Evolutionary conservation across 2,329 filamentous ascomycete genomes (phyloP).

Genomic region (Sporothrix mexicana): DNA sequence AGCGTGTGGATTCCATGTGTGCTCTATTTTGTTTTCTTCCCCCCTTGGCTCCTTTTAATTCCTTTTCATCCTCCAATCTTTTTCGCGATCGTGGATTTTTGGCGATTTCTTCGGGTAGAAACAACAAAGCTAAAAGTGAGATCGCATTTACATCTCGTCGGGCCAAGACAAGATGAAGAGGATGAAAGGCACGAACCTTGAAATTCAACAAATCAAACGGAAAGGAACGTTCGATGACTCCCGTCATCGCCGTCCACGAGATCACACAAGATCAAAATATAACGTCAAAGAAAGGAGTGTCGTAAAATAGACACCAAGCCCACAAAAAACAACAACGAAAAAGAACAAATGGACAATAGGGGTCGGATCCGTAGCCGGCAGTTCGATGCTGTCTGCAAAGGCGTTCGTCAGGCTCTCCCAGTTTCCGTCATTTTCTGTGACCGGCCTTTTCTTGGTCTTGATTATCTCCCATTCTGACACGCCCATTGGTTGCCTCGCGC

Average conservation of each 20-base stretch:
- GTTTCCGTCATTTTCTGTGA: too few relatives aligned
- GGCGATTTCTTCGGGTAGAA: not conserved
- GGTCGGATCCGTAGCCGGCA: not conserved
- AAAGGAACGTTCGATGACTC: not conserved
- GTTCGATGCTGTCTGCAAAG: not conserved
- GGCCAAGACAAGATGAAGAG: not conserved
- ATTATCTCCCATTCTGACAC: not conserved
- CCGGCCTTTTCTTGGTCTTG: not conserved
- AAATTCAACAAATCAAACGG: slow-evolving; percentile 13
- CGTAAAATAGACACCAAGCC: not conserved
- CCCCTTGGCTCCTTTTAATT: not conserved
- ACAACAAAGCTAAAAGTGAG: not conserved
- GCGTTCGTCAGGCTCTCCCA: not conserved
- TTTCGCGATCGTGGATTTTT: not conserved
- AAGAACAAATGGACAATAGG: not conserved
- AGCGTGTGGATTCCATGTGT: not conserved
- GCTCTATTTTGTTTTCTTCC: not conserved
- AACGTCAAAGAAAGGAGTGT: not conserved
- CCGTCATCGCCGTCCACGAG: not conserved
- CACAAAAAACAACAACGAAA: too few relatives aligned
- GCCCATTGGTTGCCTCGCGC: not conserved
- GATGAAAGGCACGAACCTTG: too few relatives aligned
- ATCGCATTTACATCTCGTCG: not conserved
- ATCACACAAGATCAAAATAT: not conserved
- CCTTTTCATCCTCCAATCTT: too few relatives aligned